Conservation (phyloP, 768 basidiomycete genomes). For the Artomyces pyxidatus region DNA sequence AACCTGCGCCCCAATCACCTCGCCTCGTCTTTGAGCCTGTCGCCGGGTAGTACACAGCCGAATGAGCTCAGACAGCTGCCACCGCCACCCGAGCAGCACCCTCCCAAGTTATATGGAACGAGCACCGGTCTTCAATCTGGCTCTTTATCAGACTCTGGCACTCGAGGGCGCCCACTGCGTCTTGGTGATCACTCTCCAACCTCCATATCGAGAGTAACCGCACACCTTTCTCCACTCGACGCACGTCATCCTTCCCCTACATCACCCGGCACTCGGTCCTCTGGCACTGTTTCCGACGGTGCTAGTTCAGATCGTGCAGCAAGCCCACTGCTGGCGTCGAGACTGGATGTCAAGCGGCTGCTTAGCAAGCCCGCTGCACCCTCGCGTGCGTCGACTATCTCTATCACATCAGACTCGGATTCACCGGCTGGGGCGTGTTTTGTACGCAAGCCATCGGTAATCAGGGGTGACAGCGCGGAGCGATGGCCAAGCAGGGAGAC, state of each 20-base stretch:
- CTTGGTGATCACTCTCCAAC: not conserved
- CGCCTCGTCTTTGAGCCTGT: too few species aligned
- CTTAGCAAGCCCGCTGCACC: constrained; percentile 16
- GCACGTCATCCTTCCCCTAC: constrained; percentile 7
- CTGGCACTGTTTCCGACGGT: constrained; percentile 13
- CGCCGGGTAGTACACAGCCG: too few species aligned
- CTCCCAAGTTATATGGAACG: too few species aligned
- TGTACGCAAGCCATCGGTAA: not conserved
- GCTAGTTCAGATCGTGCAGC: constrained; percentile 6
- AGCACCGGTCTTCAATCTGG: not conserved
- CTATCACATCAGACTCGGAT: constrained; percentile 15
- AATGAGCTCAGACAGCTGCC: not conserved
- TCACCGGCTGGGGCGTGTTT: not conserved
- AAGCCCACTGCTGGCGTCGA: constrained; percentile 8
- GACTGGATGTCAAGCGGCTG: constrained; percentile 15
- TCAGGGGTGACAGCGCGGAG: not conserved
- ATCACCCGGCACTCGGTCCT: constrained; percentile 4
- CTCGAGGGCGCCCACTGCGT: not conserved
- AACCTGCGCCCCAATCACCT: not conserved
- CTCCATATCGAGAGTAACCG: not conserved
- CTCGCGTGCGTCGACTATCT: constrained; percentile 10
- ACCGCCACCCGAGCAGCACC: too few species aligned
- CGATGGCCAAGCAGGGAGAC: not conserved
- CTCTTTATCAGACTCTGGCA: constrained; percentile 10
- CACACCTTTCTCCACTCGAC: not conserved